Evolutionary conservation across 2,329 filamentous ascomycete genomes (phyloP).

Genomic region (Cucurbitaria berberidis): DNA sequence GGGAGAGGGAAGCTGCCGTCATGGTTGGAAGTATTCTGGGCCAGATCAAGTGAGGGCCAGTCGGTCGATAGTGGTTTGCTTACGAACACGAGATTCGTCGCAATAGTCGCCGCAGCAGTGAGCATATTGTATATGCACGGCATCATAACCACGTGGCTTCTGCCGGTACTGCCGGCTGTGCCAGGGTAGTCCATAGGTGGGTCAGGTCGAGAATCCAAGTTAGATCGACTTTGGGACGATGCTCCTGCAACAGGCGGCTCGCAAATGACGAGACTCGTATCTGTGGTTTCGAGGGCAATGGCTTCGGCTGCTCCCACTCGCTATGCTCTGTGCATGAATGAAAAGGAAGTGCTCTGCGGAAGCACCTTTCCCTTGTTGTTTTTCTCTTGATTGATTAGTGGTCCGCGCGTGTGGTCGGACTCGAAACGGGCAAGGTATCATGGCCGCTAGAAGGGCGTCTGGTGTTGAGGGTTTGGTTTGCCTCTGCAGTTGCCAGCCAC

Average conservation of each 20-base stretch:
- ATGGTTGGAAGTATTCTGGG: conserved; percentile 86
- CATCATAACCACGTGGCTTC: not conserved
- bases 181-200: not conserved
- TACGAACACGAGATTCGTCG: not conserved
- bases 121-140: not conserved
- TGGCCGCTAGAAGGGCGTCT: not conserved
- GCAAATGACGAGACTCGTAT: not conserved
- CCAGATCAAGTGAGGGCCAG: conserved; percentile 33
- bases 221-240: not conserved
- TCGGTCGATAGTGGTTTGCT: too few species aligned
- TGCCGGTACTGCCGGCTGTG: not conserved
- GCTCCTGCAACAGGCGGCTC: not conserved
- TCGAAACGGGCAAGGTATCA: conserved; percentile 20
- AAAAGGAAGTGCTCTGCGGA: conserved; percentile 11
- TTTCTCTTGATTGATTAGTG: conserved; percentile 11
- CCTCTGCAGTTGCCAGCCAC: too few species aligned
- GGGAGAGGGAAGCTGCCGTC: conserved; percentile 92
- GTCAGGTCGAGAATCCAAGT: not conserved
- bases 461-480: too few species aligned
- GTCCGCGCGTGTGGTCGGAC: conserved; percentile 2
- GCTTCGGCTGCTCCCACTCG: not conserved
- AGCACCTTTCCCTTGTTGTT: conserved; percentile 17
- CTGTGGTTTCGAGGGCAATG: not conserved
- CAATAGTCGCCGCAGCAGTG: not conserved
- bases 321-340: conserved; percentile 1